phyloP scores from a whole-genome alignment of 1,284 basidiomycete species.

The Ustilago lituana region DNA sequence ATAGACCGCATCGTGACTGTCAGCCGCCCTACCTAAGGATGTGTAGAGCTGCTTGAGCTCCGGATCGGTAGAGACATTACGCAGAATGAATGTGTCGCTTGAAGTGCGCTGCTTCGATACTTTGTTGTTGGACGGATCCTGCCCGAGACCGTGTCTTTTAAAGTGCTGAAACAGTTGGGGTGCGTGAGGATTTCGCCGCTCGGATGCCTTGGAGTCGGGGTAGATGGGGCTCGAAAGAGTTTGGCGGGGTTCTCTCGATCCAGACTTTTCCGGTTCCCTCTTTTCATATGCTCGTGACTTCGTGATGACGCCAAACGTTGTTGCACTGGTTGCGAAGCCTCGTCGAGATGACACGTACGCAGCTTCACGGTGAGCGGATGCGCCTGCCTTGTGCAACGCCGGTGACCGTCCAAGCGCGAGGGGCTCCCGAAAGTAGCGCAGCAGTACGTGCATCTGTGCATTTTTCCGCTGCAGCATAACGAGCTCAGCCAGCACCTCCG shows the following conservation, averaged over 20 bases:
- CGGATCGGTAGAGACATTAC: constrained; percentile 29
- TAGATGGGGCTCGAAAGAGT: constrained; percentile 15
- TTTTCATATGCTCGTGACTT: too few species aligned
- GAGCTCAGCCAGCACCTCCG: too few species aligned
- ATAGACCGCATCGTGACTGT: constrained; percentile 23
- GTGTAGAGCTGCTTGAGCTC: constrained; percentile 43
- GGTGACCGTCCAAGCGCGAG: too few species aligned
- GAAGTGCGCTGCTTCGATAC: background rate
- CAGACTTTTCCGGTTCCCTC: too few species aligned
- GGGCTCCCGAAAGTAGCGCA: too few species aligned
- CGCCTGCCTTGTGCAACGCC: too few species aligned
- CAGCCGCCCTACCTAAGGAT: constrained; percentile 17
- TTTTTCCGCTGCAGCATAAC: too few species aligned
- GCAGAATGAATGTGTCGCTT: constrained; percentile 26
- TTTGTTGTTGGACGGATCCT: background rate
- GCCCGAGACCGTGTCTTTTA: background rate
- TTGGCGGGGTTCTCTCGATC: background rate
- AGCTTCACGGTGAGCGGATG: too few species aligned
- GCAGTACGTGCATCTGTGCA: too few species aligned
- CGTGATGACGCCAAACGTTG: too few species aligned
- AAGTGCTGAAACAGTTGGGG: constrained; percentile 33
- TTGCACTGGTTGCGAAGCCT: too few species aligned
- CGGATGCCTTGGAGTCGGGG: constrained; percentile 30
- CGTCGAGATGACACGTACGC: too few species aligned
- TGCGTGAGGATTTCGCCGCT: constrained; percentile 35